Base-by-base conservation (phyloP, 345 rosid species). In the rapeseed (Brassica napus) region DNA sequence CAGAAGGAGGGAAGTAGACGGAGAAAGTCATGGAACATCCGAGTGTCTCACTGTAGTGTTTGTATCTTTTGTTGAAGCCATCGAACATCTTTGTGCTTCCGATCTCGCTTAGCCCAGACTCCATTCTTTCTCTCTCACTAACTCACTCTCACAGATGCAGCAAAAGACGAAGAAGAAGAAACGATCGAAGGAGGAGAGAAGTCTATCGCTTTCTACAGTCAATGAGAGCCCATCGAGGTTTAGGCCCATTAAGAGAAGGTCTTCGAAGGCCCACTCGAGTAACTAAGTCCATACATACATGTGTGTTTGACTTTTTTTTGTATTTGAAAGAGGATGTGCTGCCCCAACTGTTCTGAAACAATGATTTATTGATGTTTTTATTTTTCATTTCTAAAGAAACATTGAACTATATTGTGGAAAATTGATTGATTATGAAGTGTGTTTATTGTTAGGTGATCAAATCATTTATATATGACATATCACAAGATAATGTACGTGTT, bases 11-110 rank as follows among this genome's bases (percentile, higher is more conserved):
- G 79, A 92, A 88, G 84, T 87, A 94, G 86, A 94, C 74, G 82
- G 85, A 77, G 88, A 94, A 94, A 75, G 83, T 91, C 98, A 92
- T 91, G 79, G 92, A 87, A 81, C 98, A 94, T 62, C 89, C 94
- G 0, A 94, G 87, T 0, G 95, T 89, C 1, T 89, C 85, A 74
- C 98, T 94, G 87, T 82, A 87, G 71, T 94, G 98, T 74, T 86
- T 91, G 88, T 85, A 94, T 86, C 98, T 86, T 86, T 83, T 89
- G 89, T 91, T 94, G 91, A 72, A 87, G 0, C 98, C 98, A 72
- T 86, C 93, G 72, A 89, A 94, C 98, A 92, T 92, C 83, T 91
- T 92, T 12, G 93, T 52, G 88, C 92, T 89, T 65, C 91, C 81
- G 44, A 91, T 90, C 86, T 94, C 98, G 15, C 64, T 81, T 3